These are phyloP conservation scores for Ogataea angusta DNA, from an alignment of 805 yeast genomes.

Conservation along the genomic window DNA sequence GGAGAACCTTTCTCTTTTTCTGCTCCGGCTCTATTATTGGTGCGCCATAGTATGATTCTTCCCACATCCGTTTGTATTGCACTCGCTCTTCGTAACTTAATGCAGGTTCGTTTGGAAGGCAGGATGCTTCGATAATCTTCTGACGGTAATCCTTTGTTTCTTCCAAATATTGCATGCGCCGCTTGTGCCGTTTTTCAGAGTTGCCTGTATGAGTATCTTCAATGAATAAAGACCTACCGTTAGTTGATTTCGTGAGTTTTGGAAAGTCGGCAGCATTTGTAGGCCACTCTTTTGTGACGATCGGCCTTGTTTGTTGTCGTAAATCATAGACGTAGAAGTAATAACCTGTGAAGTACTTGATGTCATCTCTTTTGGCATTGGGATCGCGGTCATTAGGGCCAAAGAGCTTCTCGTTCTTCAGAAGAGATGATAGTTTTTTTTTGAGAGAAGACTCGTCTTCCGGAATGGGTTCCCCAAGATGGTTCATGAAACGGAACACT, in stretches of 20 bases:
- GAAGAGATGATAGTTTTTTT: conserved; percentile 51
- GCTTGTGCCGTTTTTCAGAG: conserved; percentile 28
- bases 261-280: conserved; percentile 49
- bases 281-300: conserved; percentile 78
- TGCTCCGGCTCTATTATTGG: conserved; percentile 1
- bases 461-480: conserved; percentile 46
- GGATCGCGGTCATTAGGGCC: conserved; percentile 92
- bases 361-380: conserved; percentile 77
- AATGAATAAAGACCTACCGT: conserved; percentile 83
- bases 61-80: conserved; percentile 23
- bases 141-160: conserved; percentile 33
- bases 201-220: conserved; percentile 41
- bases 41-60: conserved; percentile 14
- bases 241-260: conserved; percentile 53
- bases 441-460: conserved; percentile 23
- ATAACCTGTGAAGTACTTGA: conserved; percentile 72
- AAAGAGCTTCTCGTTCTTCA: conserved; percentile 78
- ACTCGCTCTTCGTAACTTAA: conserved; percentile 26
- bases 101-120: conserved; percentile 9
- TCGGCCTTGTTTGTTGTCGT: conserved; percentile 73
- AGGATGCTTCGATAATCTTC: conserved; percentile 29
- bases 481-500: conserved; percentile 71
- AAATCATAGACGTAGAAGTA: conserved; percentile 80
- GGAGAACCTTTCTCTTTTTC: conserved; percentile 9
- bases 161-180: conserved; percentile 31